Conservation (phyloP, 768 basidiomycete species). For the Xerocomellus chrysenteron region DNA sequence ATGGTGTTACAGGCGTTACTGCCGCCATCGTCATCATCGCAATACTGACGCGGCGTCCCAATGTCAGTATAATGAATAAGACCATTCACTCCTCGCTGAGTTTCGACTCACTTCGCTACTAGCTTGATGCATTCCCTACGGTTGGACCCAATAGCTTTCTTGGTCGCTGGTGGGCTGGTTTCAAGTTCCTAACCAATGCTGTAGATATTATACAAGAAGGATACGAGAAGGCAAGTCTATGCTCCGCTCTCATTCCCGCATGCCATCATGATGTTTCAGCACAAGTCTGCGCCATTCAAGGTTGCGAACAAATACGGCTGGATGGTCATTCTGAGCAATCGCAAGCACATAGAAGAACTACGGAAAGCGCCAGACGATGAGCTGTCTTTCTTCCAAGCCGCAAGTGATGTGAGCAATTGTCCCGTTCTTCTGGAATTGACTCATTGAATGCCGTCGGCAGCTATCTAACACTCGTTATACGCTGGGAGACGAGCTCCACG, state of each 20-base stretch:
- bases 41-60: background rate
- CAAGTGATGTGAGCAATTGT: conserved; percentile 32
- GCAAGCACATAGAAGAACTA: conserved; percentile 38
- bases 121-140: conserved; percentile 31
- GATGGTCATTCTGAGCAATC: conserved; percentile 37
- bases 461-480: conserved; percentile 37
- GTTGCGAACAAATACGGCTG: conserved; percentile 32
- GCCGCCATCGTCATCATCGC: background rate
- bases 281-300: conserved; percentile 29
- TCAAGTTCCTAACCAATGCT: conserved; percentile 14
- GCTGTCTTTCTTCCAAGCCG: conserved; percentile 35
- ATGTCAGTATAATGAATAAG: background rate
- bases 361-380: conserved; percentile 37
- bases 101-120: background rate
- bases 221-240: conserved; percentile 28
- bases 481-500: conserved; percentile 30
- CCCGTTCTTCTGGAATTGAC: background rate
- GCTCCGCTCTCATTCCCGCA: no score
- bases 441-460: conserved; percentile 24
- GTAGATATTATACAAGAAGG: conserved; percentile 31
- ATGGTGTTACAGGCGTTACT: background rate
- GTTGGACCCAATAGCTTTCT: conserved; percentile 22
- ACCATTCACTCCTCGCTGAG: no score
- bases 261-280: background rate
- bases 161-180: conserved; percentile 24